phyloP scores from a whole-genome alignment of 208 protist genomes.

The Porcisia deanei region DNA sequence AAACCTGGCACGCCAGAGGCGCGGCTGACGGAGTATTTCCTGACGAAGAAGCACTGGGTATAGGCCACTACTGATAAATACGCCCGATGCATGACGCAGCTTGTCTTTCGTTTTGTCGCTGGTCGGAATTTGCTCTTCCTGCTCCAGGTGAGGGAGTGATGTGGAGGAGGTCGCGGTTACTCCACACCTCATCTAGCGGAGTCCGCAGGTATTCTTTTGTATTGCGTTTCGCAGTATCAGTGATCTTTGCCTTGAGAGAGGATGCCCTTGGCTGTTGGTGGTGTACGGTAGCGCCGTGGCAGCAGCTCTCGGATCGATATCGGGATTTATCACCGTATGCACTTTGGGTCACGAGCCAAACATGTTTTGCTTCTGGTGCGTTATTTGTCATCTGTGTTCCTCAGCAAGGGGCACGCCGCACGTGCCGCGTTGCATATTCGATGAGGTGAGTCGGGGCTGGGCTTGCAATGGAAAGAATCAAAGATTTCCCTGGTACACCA shows the following conservation, averaged over 20 bases:
- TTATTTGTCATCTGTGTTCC: background rate
- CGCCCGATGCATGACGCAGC: background rate
- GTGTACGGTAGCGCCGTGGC: background rate
- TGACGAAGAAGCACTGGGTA: conserved; percentile 31
- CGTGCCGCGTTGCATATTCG: background rate
- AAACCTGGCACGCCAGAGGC: conserved; percentile 31
- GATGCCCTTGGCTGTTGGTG: background rate
- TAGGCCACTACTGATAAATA: background rate
- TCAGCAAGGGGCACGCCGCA: background rate
- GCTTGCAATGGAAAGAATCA: background rate
- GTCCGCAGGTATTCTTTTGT: background rate
- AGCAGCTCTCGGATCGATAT: background rate
- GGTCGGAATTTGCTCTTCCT: background rate
- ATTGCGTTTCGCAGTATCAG: background rate
- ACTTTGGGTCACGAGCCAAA: background rate
- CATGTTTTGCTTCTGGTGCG: conserved; percentile 1
- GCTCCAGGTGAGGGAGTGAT: background rate
- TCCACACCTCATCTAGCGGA: background rate
- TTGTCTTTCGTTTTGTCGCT: background rate
- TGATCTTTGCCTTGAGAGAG: background rate
- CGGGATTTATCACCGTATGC: background rate
- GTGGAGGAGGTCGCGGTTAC: background rate
- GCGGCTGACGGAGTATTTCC: conserved; percentile 37
- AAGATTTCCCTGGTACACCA: background rate
- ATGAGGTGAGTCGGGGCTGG: background rate